Base-by-base conservation (phyloP, 1,284 basidiomycete species). In the Trametes sp. region DNA sequence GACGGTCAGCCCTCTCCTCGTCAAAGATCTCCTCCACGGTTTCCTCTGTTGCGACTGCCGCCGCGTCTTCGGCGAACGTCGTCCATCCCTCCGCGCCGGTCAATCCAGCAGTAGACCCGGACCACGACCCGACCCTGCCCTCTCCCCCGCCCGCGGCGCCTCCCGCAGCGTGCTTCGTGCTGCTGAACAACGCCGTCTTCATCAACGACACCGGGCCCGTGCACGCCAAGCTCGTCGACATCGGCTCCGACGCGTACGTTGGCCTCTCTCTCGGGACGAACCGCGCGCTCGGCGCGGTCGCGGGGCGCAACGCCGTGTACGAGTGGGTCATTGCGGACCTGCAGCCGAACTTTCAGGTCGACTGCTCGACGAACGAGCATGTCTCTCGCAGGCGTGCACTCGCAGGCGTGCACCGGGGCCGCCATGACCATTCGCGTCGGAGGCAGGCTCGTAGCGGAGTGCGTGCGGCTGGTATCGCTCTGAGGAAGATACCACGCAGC, bases 231-330 rank as follows among this genome's bases (percentile, higher is more conserved):
- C 41, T 44, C 41, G 41, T 44, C 41, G 54, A 52, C 49, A 48
- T 52, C 24, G 59, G 59, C 41, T 56, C 54, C 7, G 24, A 51
- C 24, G 46, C 59, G 31, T 61, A 51, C 59, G 56, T 61, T 26
- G 59, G 59, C 28, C 51, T 53, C 35, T 41, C 51, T 23, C 3
- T 41, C 21, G 11, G 23, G 4, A n/a, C 35, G 11, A 19, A 23
- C 23, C 6, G 35, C 5, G 24, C 16, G 23, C 24, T 41, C 13
- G 23, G n/a, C 11, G 21, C 23, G 24, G 16, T 38, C 11, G 13
- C 14, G 13, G 51, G 38, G 16, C 28, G 35, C 26, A 26, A 53
- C 16, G 51, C 36, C 13, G 36, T 53, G 13, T 53, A 53, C 35
- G 24, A 24, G 2, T 53, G 35, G 41, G 21, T 21, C 41, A 21